Conservation (phyloP, 2,329 filamentous ascomycete species). For the Apiospora sp. region DNA sequence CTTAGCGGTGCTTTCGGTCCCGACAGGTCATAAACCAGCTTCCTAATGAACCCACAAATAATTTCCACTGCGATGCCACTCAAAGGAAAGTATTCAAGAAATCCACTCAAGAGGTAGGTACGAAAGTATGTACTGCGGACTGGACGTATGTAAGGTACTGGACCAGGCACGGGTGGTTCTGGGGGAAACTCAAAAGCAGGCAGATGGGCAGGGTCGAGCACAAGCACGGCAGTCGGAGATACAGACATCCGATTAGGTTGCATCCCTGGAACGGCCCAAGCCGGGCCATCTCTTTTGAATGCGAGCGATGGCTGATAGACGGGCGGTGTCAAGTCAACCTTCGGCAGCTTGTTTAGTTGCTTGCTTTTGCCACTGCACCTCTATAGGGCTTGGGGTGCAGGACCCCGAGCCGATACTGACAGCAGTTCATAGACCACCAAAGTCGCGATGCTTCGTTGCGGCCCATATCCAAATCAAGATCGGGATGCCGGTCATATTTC, state of each 20-base stretch:
- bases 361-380: background rate
- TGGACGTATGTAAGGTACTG: background rate
- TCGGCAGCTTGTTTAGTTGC: background rate
- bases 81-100: background rate
- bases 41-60: background rate
- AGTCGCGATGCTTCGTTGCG: background rate
- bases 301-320: background rate
- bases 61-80: slow-evolving; percentile 10
- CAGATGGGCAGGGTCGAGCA: background rate
- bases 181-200: background rate
- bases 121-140: no score
- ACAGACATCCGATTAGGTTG: background rate
- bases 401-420: background rate
- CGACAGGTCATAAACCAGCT: background rate
- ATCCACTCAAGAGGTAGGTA: background rate
- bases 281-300: no score
- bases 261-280: background rate
- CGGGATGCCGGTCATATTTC: background rate
- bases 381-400: background rate
- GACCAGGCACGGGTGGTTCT: background rate
- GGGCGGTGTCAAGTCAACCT: background rate
- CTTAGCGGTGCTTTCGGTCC: background rate
- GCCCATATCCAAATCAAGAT: background rate
- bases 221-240: background rate
- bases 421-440: background rate